Evolutionary conservation across 169 alveolate species (phyloP).

Genomic region (Besnoitia besnoiti): DNA sequence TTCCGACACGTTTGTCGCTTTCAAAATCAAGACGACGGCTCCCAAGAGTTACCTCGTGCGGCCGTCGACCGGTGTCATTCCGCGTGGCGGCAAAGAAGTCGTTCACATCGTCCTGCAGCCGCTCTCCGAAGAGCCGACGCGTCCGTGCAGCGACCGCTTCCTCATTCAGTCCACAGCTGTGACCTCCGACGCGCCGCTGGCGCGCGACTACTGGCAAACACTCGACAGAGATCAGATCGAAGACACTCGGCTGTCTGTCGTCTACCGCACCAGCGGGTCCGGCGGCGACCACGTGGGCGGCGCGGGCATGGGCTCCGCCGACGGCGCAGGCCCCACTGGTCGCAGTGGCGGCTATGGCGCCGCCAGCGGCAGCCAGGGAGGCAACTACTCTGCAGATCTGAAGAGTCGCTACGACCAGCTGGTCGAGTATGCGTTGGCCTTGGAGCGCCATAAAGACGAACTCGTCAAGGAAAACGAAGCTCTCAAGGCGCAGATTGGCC

Average conservation of each 20-base stretch:
- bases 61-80: conserved; percentile 69
- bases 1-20: conserved; percentile 71
- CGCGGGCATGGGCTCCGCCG: conserved; percentile 49
- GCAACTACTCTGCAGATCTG: conserved; percentile 39
- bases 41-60: conserved; percentile 76
- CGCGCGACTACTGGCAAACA: conserved; percentile 73
- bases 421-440: conserved; percentile 66
- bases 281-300: conserved; percentile 44
- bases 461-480: conserved; percentile 68
- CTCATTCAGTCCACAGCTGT: conserved; percentile 71
- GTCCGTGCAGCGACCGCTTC: conserved; percentile 70
- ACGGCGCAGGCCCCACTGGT: conserved; percentile 39
- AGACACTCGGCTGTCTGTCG: conserved; percentile 72
- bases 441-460: conserved; percentile 64
- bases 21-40: conserved; percentile 76
- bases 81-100: conserved; percentile 21
- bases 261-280: conserved; percentile 30
- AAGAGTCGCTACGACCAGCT: conserved; percentile 72
- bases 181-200: conserved; percentile 50
- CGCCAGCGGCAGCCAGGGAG: conserved; percentile 42
- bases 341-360: conserved; percentile 15
- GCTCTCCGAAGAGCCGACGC: conserved; percentile 70
- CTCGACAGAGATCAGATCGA: conserved; percentile 65
- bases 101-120: conserved; percentile 72
- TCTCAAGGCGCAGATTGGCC: conserved; percentile 39